These are phyloP conservation scores for Umbelopsis isabellina DNA, from an alignment of 192 early-diverging fungal genomes.

Conservation along the genomic window DNA sequence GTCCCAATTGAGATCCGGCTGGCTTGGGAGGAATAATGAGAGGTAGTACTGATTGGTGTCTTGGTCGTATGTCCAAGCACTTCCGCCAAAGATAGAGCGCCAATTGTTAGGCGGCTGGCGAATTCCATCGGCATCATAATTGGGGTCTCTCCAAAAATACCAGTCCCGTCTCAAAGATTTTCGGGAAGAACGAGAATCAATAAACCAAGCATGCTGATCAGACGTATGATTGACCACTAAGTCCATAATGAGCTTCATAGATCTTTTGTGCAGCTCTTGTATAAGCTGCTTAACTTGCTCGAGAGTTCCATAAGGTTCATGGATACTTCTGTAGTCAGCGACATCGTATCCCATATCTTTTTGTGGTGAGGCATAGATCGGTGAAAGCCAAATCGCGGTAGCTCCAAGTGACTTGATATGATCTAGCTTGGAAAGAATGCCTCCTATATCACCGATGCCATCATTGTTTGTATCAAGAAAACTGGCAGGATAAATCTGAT, in stretches of 20 bases:
- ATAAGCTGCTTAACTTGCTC: background rate
- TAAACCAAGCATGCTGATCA: slow-evolving; percentile 11
- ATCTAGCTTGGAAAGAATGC: slow-evolving; percentile 10
- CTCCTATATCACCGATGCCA: slow-evolving; percentile 5
- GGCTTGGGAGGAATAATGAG: background rate
- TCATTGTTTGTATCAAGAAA: slow-evolving; percentile 8
- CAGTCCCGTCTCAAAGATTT: background rate
- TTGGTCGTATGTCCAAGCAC: slow-evolving; percentile 14
- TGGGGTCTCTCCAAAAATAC: slow-evolving; percentile 4
- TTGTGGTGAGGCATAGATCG: background rate
- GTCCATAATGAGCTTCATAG: slow-evolving; percentile 14
- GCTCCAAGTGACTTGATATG: slow-evolving; percentile 1
- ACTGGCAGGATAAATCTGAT: slow-evolving; percentile 16
- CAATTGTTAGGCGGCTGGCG: slow-evolving; percentile 8
- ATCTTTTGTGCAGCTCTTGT: background rate
- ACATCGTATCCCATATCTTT: slow-evolving; percentile 19
- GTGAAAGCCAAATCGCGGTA: slow-evolving; percentile 5
- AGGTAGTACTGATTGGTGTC: slow-evolving; percentile 2
- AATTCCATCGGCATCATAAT: background rate
- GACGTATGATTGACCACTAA: slow-evolving; percentile 24
- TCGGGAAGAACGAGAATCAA: background rate
- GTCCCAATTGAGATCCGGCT: slow-evolving; percentile 16
- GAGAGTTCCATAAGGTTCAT: slow-evolving; percentile 19
- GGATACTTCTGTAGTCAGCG: slow-evolving; percentile 2
- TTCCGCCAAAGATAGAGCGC: slow-evolving; percentile 4